Base-by-base conservation (phyloP, 768 basidiomycete species). In the Tylopilus subfusipes region DNA sequence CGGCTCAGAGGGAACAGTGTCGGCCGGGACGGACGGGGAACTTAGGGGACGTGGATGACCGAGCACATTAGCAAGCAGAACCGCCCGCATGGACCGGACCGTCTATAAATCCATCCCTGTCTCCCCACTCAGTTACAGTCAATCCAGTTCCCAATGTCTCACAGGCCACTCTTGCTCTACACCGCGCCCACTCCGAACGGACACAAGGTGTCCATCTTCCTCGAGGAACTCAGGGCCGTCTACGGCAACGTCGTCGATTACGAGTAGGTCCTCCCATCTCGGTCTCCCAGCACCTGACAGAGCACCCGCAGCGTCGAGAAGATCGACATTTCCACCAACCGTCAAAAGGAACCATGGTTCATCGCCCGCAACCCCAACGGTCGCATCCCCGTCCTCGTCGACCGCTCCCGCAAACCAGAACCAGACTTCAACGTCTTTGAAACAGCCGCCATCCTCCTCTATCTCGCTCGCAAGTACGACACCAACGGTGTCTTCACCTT, bases 311-410 rank as follows among this genome's bases (percentile, higher is more conserved):
- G 84, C 30, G 66, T 76, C 43, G 68, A 80, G 55, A 75, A 65
- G 42, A 78, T 94, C 59, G 73, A 82, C 54, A 75, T 93, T 58
- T 68, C 67, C 14, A 81, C 79, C 57, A 85, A 85, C 62, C 73
- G 75, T n/a, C 91, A 93, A 73, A 94, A 93, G 73, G 82, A 88
- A 65, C 78, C 78, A 0, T 91, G 86, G 86, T 93, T 86, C 72
- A 77, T 93, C 57, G 76, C 82, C 39, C 63, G 86, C 59, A 89
- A 88, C 67, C 87, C 85, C 8, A 89, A 86, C 57, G 85, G 85
- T 33, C 74, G 87, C 45, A 90, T 91, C 50, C 88, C 89, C 5
- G 77, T 78, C 25, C 70, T 91, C 33, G 73, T 83, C 33, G 86
- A 91, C 66, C 79, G 76, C 51, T 72, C 75, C 22, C 79, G 82